Conservation (phyloP, 495 filamentous ascomycete species). For the Hyaloscypha bicolor region DNA sequence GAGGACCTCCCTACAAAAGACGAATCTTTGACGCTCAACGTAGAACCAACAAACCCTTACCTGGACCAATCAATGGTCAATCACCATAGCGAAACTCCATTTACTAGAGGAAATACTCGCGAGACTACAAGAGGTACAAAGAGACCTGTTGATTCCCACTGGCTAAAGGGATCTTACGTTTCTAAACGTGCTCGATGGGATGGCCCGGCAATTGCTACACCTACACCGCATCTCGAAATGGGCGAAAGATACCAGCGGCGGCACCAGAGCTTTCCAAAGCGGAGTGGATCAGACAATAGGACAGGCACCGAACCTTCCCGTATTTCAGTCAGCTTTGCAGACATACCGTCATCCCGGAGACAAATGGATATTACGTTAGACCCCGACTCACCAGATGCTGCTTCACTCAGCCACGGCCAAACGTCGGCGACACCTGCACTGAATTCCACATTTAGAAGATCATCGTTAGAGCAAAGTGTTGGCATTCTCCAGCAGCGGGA, state of each 20-base stretch:
- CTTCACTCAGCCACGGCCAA: neutral
- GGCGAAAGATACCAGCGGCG: conserved; percentile 4
- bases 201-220: conserved; percentile 16
- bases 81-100: neutral
- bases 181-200: conserved; percentile 32
- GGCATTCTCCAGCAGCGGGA: neutral
- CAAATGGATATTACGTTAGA: neutral
- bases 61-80: conserved; percentile 2
- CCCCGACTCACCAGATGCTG: neutral
- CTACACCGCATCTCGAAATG: conserved; percentile 20
- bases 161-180: conserved; percentile 32
- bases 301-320: neutral
- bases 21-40: neutral
- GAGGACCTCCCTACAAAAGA: neutral
- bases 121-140: conserved; percentile 20
- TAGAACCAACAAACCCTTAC: neutral
- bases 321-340: neutral
- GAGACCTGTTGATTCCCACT: conserved; percentile 17
- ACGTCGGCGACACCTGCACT: neutral
- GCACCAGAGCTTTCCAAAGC: neutral
- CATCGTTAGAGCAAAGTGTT: neutral
- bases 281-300: neutral
- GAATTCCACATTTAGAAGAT: neutral
- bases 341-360: neutral
- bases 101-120: neutral